Percentiles rank a stretch among this genome's conserved stretches.
Evolutionary conservation across 371 early-diverging fungal species (phyloP).

Genomic region (Lichtheimia ramosa): DNA sequence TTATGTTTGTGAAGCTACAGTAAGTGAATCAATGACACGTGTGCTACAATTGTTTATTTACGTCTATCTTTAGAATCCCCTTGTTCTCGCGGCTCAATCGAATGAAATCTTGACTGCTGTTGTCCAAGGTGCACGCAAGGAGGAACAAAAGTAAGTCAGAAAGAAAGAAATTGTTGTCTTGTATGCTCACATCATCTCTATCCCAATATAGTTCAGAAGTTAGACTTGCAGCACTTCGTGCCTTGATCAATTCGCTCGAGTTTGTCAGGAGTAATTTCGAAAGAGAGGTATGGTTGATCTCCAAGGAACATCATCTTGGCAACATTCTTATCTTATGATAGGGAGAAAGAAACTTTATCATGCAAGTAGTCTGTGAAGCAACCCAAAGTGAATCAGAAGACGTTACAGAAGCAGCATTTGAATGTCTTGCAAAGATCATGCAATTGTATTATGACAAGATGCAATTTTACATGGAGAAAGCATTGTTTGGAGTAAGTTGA

Average conservation of each 20-base stretch:
- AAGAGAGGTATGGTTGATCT: conserved; percentile 51
- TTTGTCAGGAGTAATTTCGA: conserved; percentile 92
- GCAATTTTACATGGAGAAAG: conserved; percentile 92
- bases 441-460: conserved; percentile 92
- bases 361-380: conserved; percentile 96
- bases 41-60: background rate
- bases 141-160: conserved; percentile 70
- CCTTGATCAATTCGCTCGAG: conserved; percentile 90
- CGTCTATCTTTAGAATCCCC: conserved; percentile 61
- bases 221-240: conserved; percentile 82
- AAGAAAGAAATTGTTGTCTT: too few species aligned
- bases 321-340: conserved; percentile 15
- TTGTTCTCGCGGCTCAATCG: conserved; percentile 74
- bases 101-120: conserved; percentile 91
- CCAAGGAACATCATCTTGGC: background rate
- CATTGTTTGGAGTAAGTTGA: conserved; percentile 76
- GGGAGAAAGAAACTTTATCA: conserved; percentile 93
- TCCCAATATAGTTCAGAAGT: conserved; percentile 65
- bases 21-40: conserved; percentile 26
- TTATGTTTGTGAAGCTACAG: conserved; percentile 87
- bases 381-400: conserved; percentile 76
- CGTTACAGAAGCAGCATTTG: conserved; percentile 85
- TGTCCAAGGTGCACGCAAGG: conserved; percentile 87
- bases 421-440: conserved; percentile 95
- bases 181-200: too few species aligned